Base-by-base conservation (phyloP, 2,329 filamentous ascomycete genomes). In the Pseudogymnoascus sp. region DNA sequence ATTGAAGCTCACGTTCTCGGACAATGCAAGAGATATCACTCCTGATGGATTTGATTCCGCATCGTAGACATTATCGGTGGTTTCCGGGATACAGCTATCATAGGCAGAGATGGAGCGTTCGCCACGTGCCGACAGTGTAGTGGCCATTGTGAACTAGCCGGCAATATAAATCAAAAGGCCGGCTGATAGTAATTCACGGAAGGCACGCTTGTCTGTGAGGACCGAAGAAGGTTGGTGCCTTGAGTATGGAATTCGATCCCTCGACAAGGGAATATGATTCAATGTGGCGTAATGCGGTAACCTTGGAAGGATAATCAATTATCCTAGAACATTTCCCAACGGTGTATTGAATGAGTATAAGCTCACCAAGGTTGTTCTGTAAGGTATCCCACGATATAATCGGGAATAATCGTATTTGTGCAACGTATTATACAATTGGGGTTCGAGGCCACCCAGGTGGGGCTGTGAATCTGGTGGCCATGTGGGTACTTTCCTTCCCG, bases 1-100 rank as follows among this genome's bases (percentile, higher is more conserved):
- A 58, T 47, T 25, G 8, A 47, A 28, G 6, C 62, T 47, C 38
- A 67, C 66, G 60, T 66, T 67, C 38, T 67, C 66, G 14, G 66
- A 64, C 7, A 61, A 66, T 6, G 30, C 58, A 43, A 67, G 65
- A 9, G 62, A 62, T 20, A 67, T 64, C 5, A 67, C 59, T 18
- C 66, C 66, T 18, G 58, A 54, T 14, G 65, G 65, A 30, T 67
- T 67, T 5, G 61, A 59, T 5, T 47, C 34, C 50, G 43, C 63
- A 41, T 67, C 60, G 35, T 67, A 67, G 8, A 57, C 37, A 43
- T 67, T 64, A n/a, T 60, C 39, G 12, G 20, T 47, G 20, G 25
- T n/a, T 47, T 47, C 41, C 6, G 41, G 6, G 20, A 47, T 47
- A 22, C 41, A 4, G 22, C 25, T 14, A 3, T 28, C 6, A 22